Evolutionary conservation across 805 yeast species (phyloP).

Genomic region (Zygosaccharomyces bailii): DNA sequence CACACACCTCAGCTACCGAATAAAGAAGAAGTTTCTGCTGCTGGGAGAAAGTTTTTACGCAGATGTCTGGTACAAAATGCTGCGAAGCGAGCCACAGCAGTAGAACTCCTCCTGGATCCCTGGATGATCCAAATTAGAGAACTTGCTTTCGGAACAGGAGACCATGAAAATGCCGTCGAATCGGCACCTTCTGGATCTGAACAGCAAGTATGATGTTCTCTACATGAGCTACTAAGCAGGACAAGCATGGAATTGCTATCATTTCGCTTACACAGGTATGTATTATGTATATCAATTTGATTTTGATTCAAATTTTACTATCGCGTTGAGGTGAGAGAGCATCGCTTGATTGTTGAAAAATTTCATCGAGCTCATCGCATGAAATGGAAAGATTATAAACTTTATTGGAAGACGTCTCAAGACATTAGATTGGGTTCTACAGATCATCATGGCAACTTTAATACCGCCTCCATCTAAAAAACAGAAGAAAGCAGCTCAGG

Average conservation of each 20-base stretch:
- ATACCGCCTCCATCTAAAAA: constrained; percentile 92
- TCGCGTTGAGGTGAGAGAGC: neutral
- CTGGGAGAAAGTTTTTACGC: constrained; percentile 67
- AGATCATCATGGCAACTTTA: constrained; percentile 73
- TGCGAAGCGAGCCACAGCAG: constrained; percentile 72
- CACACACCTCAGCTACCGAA: constrained; percentile 84
- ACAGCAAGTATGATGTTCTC: neutral
- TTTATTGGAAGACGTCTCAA: neutral
- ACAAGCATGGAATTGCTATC: neutral
- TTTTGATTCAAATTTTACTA: neutral
- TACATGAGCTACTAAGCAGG: neutral
- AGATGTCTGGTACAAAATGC: constrained; percentile 84
- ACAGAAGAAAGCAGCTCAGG: constrained; percentile 79
- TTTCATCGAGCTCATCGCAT: constrained; percentile 5
- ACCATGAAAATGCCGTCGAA: constrained; percentile 9
- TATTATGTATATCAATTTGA: constrained; percentile 3
- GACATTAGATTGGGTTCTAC: neutral
- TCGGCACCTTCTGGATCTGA: constrained; percentile 3
- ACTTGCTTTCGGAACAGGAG: constrained; percentile 57
- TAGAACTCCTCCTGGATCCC: constrained; percentile 80
- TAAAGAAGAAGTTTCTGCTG: constrained; percentile 68
- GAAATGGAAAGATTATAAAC: neutral
- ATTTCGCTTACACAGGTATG: constrained; percentile 1
- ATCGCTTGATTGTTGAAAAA: constrained; percentile 4
- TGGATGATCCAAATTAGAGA: constrained; percentile 77